Conservation (phyloP, 2,329 filamentous ascomycete species). For the Sclerotinia sclerotiorum region DNA sequence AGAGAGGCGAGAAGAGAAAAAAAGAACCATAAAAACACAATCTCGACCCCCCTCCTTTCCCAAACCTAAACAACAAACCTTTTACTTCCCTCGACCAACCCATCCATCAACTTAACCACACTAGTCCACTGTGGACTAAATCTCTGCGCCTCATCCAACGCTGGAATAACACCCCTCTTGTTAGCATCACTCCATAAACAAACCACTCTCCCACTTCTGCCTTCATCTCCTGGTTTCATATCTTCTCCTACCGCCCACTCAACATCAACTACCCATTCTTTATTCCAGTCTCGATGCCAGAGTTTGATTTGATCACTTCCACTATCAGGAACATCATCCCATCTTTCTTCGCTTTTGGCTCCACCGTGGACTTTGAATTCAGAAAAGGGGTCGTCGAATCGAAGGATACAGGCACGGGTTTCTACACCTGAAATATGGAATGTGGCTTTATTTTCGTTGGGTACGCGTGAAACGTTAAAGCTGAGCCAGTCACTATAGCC, state of each 20-base stretch:
- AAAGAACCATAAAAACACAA: neutral
- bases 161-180: conserved; percentile 67
- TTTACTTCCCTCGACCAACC: conserved; percentile 78
- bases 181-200: conserved; percentile 93
- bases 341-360: conserved; percentile 59
- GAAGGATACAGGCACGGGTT: conserved; percentile 74
- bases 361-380: conserved; percentile 64
- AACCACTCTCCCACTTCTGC: conserved; percentile 63
- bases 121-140: conserved; percentile 80
- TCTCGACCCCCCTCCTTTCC: too few relatives aligned
- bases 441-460: conserved; percentile 52
- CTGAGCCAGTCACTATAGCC: conserved; percentile 61
- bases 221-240: conserved; percentile 41
- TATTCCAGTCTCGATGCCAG: conserved; percentile 79
- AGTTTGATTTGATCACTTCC: conserved; percentile 70
- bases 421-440: conserved; percentile 70
- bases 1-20: neutral
- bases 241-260: conserved; percentile 51
- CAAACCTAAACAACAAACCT: conserved; percentile 3
- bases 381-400: conserved; percentile 67
- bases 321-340: conserved; percentile 57
- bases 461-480: conserved; percentile 56
- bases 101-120: conserved; percentile 72
- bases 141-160: conserved; percentile 74
- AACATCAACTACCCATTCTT: conserved; percentile 70